Evolutionary conservation across 1,139 yeast species (phyloP), one percentile per base, ranked within the genome.

Genomic region (Lodderomyces metapsilosis): DNA sequence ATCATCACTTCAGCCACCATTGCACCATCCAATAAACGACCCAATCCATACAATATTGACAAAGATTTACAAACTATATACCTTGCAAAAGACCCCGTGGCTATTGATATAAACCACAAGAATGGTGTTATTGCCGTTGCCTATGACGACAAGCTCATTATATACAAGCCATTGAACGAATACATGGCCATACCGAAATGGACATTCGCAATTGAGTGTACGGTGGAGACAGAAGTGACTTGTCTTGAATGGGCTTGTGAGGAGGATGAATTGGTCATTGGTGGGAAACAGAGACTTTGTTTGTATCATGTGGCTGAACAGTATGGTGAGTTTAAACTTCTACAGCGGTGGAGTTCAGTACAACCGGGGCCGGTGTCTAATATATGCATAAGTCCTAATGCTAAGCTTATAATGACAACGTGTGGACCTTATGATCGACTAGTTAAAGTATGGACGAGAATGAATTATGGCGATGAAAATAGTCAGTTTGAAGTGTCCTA

Each of bases 401-500:
- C 88, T 0, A 77, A 76, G 44, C 68, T 82, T 38, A 78, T 91
- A 20, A 84, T 91, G 3, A 53, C 64, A 11, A 75, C 84, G 39
- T 72, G 78, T 37, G 82, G 83, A 0, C 65, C 64, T 36, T 78
- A 74, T 54, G 96, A 88, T 56, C 68, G 74, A 38, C 65, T 84
- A 11, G 80, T 87, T 25, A 88, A 87, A 56, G 72, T 89, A 4
- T 91, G 96, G 96, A 74, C 82, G 39, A 68, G 97, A 36, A 68
- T 82, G 3, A 78, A 84, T 10, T 86, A 82, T 53, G 92, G 87
- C 10, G 70, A 73, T 32, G 84, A 79, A 18, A 75, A 77, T 43
- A 76, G 86, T 3, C 71, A 81, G 20, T 89, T 88, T 58, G 95
- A 86, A 53, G 67, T 88, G 49, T 66, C 80, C 0, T 84, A 86